These are phyloP conservation scores for Didymella exigua DNA, from an alignment of 2,329 filamentous ascomycete genomes.

Conservation along the genomic window DNA sequence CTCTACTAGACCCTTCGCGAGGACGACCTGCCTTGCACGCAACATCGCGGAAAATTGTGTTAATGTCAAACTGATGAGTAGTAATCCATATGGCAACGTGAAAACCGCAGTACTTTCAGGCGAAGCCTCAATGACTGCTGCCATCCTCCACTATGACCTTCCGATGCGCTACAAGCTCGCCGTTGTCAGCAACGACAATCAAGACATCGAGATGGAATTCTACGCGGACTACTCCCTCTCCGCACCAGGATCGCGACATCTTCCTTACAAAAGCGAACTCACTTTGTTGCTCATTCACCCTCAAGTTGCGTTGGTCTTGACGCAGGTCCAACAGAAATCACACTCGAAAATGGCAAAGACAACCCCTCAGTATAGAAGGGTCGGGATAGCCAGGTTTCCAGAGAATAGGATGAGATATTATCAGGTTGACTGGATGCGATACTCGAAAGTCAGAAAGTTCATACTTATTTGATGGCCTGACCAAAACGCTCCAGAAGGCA, in stretches of 20 bases:
- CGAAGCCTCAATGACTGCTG: conserved; percentile 13
- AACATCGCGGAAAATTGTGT: not conserved
- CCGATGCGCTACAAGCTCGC: conserved; percentile 14
- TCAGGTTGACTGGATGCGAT: conserved; percentile 23
- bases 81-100: conserved; percentile 23
- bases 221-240: conserved; percentile 22
- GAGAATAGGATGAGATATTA: conserved; percentile 13
- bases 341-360: no score
- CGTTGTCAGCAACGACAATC: not conserved
- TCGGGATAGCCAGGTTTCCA: conserved; percentile 20
- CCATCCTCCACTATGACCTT: conserved; percentile 17
- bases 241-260: not conserved
- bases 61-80: no score
- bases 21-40: not conserved
- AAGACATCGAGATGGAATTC: conserved; percentile 10
- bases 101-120: conserved; percentile 17
- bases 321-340: no score
- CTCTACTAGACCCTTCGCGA: conserved; percentile 2
- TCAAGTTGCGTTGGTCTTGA: conserved; percentile 19
- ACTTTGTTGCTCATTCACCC: conserved; percentile 22
- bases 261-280: conserved; percentile 5
- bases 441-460: conserved; percentile 12
- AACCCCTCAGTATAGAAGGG: conserved; percentile 11
- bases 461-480: conserved; percentile 13
- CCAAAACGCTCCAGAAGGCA: no score